These are phyloP conservation scores for Colletotrichum magnum DNA, from an alignment of 2,329 filamentous ascomycete species.

Conservation along the genomic window DNA sequence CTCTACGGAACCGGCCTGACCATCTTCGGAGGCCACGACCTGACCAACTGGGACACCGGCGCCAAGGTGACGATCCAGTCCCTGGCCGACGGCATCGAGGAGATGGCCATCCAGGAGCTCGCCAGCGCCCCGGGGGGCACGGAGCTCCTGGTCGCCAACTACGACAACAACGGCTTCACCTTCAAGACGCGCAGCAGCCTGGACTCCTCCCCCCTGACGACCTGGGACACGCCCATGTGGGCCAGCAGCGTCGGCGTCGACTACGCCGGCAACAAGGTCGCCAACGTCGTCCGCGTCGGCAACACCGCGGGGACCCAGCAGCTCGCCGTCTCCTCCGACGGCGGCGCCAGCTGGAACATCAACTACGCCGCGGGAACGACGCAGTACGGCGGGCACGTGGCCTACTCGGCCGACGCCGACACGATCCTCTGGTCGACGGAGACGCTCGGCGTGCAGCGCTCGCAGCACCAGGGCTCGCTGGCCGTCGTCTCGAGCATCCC, in stretches of 20 bases:
- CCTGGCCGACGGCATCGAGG: conserved; percentile 69
- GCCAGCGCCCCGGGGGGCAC: conserved; percentile 64
- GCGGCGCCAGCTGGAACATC: conserved; percentile 64
- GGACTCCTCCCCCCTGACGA: conserved; percentile 56
- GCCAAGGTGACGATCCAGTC: conserved; percentile 61
- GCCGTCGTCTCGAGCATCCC: conserved; percentile 60
- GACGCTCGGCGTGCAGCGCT: conserved; percentile 58
- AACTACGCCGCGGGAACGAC: conserved; percentile 60
- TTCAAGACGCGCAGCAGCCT: conserved; percentile 56
- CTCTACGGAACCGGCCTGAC: conserved; percentile 71
- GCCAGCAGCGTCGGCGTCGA: conserved; percentile 62
- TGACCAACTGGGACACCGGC: conserved; percentile 66
- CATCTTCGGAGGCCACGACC: conserved; percentile 66
- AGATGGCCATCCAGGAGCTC: conserved; percentile 65
- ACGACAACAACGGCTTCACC: conserved; percentile 67
- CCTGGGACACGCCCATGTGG: conserved; percentile 64
- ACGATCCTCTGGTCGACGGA: conserved; percentile 64
- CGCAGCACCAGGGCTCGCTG: conserved; percentile 58
- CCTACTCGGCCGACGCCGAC: conserved; percentile 65
- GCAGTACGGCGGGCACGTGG: conserved; percentile 61
- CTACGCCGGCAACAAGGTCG: conserved; percentile 61
- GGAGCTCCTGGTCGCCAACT: conserved; percentile 66
- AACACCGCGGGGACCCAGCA: conserved; percentile 59
- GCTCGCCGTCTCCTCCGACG: conserved; percentile 64
- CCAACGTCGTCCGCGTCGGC: conserved; percentile 66